Evolutionary conservation across 2,329 filamentous ascomycete species (phyloP).

Genomic region (Venturia oleaginea): DNA sequence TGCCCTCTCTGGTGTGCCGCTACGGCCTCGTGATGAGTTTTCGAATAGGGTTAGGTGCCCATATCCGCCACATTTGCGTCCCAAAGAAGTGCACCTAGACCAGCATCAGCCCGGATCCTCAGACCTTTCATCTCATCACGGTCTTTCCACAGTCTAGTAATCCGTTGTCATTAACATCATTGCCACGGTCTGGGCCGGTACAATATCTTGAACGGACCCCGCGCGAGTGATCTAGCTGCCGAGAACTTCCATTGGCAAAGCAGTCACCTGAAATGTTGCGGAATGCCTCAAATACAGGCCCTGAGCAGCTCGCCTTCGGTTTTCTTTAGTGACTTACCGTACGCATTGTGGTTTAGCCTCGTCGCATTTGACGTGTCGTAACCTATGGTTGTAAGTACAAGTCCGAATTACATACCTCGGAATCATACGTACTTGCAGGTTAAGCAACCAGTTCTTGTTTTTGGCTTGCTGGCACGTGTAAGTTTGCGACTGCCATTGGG

Average conservation of each 20-base stretch:
- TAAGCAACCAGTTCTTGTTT: slow-evolving; percentile 2
- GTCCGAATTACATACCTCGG: too few relatives aligned
- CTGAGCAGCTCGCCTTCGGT: not conserved
- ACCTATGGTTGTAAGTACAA: not conserved
- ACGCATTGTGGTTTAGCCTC: not conserved
- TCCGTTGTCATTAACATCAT: not conserved
- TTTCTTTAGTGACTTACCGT: not conserved
- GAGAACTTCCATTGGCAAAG: too few relatives aligned
- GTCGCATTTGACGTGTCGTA: slow-evolving; percentile 9
- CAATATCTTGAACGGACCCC: not conserved
- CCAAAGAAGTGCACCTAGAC: slow-evolving; percentile 6
- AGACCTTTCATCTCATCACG: not conserved
- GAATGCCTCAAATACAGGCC: not conserved
- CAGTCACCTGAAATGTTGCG: not conserved
- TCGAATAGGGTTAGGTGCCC: not conserved
- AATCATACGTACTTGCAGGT: slow-evolving; percentile 8
- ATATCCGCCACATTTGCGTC: slow-evolving; percentile 13
- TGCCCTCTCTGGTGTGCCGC: not conserved
- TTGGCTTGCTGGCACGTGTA: not conserved
- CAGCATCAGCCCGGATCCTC: not conserved
- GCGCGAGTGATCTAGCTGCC: too few relatives aligned
- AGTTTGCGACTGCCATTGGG: not conserved
- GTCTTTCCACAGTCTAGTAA: not conserved
- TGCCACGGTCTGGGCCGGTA: not conserved
- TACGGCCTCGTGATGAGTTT: not conserved